Conservation (phyloP, 2,329 filamentous ascomycete genomes). For the Ophiocordyceps polyrhachis-furcata region DNA sequence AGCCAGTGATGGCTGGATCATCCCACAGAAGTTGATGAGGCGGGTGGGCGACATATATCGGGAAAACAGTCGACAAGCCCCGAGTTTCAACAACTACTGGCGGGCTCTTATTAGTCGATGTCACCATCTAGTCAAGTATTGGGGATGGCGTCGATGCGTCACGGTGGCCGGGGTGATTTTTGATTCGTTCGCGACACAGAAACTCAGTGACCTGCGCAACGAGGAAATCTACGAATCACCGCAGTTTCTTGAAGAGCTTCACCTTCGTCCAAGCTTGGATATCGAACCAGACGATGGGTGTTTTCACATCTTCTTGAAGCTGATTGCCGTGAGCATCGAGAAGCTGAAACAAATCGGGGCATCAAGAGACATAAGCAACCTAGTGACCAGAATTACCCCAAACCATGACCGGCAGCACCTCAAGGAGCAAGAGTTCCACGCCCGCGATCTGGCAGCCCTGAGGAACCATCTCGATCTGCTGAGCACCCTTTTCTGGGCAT, state of each 20-base stretch:
- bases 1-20: constrained; percentile 35
- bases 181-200: constrained; percentile 47
- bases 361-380: constrained; percentile 38
- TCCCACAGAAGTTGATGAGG: constrained; percentile 38
- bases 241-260: constrained; percentile 38
- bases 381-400: constrained; percentile 42
- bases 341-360: constrained; percentile 27
- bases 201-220: constrained; percentile 42
- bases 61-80: constrained; percentile 31
- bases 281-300: constrained; percentile 38
- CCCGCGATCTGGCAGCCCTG: constrained; percentile 43
- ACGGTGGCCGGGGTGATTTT: constrained; percentile 42
- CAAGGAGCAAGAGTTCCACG: constrained; percentile 40
- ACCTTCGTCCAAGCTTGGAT: constrained; percentile 23
- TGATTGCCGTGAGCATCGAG: constrained; percentile 37
- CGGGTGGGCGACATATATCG: constrained; percentile 40
- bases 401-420: constrained; percentile 47
- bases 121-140: constrained; percentile 42
- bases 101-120: constrained; percentile 40
- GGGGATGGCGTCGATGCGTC: constrained; percentile 44
- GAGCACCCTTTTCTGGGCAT: constrained; percentile 46
- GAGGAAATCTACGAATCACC: constrained; percentile 45
- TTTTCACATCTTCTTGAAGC: constrained; percentile 50
- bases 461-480: constrained; percentile 52
- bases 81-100: constrained; percentile 48